These are phyloP conservation scores for Fraxinus nigra DNA, from an alignment of 305 asterid species.

Conservation along the genomic window DNA sequence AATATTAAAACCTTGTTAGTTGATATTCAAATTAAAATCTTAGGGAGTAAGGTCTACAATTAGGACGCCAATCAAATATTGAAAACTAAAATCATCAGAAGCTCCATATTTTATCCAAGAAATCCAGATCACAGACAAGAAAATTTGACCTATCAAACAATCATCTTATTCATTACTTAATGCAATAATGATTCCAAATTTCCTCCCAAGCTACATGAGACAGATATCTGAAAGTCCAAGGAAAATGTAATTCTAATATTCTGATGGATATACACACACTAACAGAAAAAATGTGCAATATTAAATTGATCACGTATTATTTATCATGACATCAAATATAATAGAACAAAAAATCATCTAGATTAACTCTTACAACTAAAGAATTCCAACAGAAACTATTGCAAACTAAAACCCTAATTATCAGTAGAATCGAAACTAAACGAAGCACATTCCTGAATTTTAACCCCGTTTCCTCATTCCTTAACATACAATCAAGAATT, in stretches of 20 bases:
- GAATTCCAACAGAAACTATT: not conserved
- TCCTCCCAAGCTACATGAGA: not conserved
- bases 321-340: not conserved
- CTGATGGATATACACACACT: not conserved
- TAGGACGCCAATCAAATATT: not conserved
- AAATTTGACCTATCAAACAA: not conserved
- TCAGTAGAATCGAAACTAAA: slow-evolving; percentile 15
- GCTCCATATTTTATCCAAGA: not conserved
- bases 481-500: not conserved
- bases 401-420: slow-evolving; percentile 28
- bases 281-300: not conserved
- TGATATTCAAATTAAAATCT: not conserved
- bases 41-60: not conserved
- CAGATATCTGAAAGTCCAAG: not conserved
- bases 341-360: not conserved
- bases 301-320: not conserved
- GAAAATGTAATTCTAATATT: not conserved
- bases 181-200: not conserved
- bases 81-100: not conserved
- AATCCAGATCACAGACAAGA: not conserved
- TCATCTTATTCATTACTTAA: not conserved
- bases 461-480: not conserved
- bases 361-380: slow-evolving; percentile 2
- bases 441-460: slow-evolving; percentile 18
- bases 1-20: not conserved